Percentiles rank a stretch among this genome's conserved stretches.
Conservation (phyloP, 768 basidiomycete species). For the Amanita polypyramis region DNA sequence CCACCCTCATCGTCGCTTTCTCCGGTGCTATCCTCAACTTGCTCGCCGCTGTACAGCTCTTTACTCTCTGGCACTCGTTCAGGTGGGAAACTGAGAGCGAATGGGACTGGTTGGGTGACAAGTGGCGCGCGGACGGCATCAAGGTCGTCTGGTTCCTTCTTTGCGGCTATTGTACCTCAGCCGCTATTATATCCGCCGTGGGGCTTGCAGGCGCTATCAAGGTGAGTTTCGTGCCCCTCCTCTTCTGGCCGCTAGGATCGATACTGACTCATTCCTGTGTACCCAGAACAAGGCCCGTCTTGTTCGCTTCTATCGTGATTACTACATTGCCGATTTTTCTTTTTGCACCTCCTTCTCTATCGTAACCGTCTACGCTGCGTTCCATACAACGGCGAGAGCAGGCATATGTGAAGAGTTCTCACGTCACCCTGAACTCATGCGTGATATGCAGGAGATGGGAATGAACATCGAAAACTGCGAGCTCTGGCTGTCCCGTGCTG, state of each 20-base stretch:
- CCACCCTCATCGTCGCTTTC: constrained; percentile 18
- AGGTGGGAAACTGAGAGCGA: constrained; percentile 11
- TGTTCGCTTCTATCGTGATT: constrained; percentile 76
- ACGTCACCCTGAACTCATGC: constrained; percentile 65
- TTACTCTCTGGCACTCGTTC: constrained; percentile 16
- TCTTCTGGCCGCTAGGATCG: not conserved
- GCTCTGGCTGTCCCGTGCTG: constrained; percentile 61
- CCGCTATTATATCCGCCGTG: constrained; percentile 50
- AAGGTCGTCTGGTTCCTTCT: constrained; percentile 53
- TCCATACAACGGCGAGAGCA: constrained; percentile 43
- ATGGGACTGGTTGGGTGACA: constrained; percentile 11
- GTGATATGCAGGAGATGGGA: constrained; percentile 59
- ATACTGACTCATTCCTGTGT: not conserved
- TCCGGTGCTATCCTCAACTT: constrained; percentile 17
- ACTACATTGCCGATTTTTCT: constrained; percentile 68
- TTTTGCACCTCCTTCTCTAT: constrained; percentile 53
- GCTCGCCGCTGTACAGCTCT: constrained; percentile 13
- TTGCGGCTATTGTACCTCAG: constrained; percentile 55
- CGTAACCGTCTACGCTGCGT: constrained; percentile 47
- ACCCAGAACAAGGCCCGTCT: constrained; percentile 48
- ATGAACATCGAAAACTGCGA: constrained; percentile 76
- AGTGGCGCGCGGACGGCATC: constrained; percentile 30
- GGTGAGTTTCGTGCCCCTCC: constrained; percentile 34
- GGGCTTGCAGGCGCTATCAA: constrained; percentile 63
- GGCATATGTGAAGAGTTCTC: constrained; percentile 67